A percentile compares a stretch with the other conserved stretches of the same genome.
These are phyloP conservation scores for Diversispora epigaea DNA, from an alignment of 192 early-diverging fungal genomes.

Conservation along the genomic window DNA sequence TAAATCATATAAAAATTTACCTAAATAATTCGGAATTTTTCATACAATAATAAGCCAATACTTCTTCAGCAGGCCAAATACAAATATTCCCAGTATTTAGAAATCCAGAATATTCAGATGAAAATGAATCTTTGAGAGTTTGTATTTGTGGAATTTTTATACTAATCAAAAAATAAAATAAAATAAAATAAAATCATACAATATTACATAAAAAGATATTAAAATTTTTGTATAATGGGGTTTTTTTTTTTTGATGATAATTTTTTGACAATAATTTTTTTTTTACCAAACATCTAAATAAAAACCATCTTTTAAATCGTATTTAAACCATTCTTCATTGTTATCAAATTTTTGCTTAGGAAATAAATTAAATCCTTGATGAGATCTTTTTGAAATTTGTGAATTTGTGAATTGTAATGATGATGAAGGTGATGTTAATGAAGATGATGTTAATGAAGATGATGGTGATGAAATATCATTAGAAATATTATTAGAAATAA, in stretches of 20 bases:
- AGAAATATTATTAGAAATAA: not conserved
- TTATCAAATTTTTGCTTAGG: not conserved
- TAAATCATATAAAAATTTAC: not conserved
- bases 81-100: constrained; percentile 9
- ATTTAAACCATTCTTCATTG: not conserved
- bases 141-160: not conserved
- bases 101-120: constrained; percentile 10
- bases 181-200: not conserved
- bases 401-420: not conserved
- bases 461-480: not conserved
- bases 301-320: not conserved
- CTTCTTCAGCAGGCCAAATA: constrained; percentile 17
- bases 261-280: not conserved
- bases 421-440: not conserved
- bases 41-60: constrained; percentile 9
- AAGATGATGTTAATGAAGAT: not conserved
- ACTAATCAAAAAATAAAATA: not conserved
- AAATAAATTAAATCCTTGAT: constrained; percentile 15
- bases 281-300: not conserved
- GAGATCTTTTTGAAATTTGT: not conserved
- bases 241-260: no score
- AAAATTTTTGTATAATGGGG: not conserved
- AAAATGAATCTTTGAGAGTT: not conserved
- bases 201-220: not conserved
- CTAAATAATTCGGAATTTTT: constrained; percentile 10